Conservation (phyloP, 2,329 filamentous ascomycete genomes). For the Oidium heveae region DNA sequence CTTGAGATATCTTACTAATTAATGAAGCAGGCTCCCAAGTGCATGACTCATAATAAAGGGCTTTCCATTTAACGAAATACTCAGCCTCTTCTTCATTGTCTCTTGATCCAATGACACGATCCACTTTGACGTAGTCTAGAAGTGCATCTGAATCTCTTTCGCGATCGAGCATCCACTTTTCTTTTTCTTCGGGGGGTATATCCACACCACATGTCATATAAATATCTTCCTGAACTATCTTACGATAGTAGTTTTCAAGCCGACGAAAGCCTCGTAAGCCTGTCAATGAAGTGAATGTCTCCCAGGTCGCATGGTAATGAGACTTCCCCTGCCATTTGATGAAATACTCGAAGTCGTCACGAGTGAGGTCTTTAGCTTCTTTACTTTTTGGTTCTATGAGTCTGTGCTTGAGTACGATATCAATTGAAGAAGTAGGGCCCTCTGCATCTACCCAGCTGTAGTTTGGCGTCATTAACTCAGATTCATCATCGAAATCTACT, state of each 20-base stretch:
- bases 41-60: constrained; percentile 73
- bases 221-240: constrained; percentile 56
- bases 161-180: constrained; percentile 86
- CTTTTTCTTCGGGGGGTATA: constrained; percentile 58
- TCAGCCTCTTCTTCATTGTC: constrained; percentile 60
- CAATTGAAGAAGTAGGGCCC: constrained; percentile 64
- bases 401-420: constrained; percentile 72
- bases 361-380: constrained; percentile 26
- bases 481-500: constrained; percentile 36
- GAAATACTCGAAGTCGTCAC: constrained; percentile 66
- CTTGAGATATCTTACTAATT: constrained; percentile 55
- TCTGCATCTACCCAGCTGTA: constrained; percentile 44
- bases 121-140: constrained; percentile 74
- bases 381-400: constrained; percentile 41
- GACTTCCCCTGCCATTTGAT: constrained; percentile 97
- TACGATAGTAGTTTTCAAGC: constrained; percentile 84
- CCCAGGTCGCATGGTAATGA: constrained; percentile 90
- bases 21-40: constrained; percentile 72
- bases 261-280: constrained; percentile 67
- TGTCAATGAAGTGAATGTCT: constrained; percentile 47
- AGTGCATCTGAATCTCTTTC: constrained; percentile 75
- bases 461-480: constrained; percentile 36
- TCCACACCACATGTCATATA: constrained; percentile 50
- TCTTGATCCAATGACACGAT: constrained; percentile 68
- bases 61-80: constrained; percentile 95